Percentiles rank a stretch among this genome's conserved stretches.
phyloP scores from a whole-genome alignment of 768 basidiomycete genomes.

The Lanmaoa rubissima region DNA sequence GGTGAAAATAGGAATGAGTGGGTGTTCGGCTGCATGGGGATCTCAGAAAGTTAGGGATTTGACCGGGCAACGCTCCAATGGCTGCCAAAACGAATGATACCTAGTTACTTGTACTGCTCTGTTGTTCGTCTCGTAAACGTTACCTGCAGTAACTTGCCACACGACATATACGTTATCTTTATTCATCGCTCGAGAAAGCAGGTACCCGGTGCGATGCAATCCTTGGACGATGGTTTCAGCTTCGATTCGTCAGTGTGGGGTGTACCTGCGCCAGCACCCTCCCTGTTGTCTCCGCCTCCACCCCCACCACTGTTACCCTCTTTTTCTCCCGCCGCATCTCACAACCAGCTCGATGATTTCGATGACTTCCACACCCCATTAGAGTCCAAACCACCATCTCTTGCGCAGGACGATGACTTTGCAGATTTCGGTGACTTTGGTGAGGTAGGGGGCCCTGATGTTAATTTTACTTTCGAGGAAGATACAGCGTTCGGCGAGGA shows the following conservation, averaged over 20 bases:
- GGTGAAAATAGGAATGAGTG: constrained; percentile 63
- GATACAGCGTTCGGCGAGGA: constrained; percentile 21
- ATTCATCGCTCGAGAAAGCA: background rate
- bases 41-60: background rate
- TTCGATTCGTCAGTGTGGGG: constrained; percentile 79
- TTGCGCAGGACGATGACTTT: constrained; percentile 67
- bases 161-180: constrained; percentile 11
- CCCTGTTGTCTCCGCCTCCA: constrained; percentile 29
- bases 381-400: constrained; percentile 41
- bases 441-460: constrained; percentile 47
- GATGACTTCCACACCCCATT: constrained; percentile 47
- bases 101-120: background rate
- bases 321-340: constrained; percentile 27
- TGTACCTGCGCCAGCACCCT: constrained; percentile 37
- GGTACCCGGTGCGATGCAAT: constrained; percentile 13
- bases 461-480: constrained; percentile 39
- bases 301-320: constrained; percentile 17
- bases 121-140: background rate
- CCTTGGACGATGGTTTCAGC: constrained; percentile 70
- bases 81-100: no score
- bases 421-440: constrained; percentile 89
- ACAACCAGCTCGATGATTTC: constrained; percentile 52
- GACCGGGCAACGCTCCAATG: background rate
- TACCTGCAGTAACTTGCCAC: background rate
- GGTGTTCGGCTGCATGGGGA: constrained; percentile 23